These are phyloP conservation scores for Seminavis robusta DNA, from an alignment of 108 stramenopile genomes.

Conservation along the genomic window DNA sequence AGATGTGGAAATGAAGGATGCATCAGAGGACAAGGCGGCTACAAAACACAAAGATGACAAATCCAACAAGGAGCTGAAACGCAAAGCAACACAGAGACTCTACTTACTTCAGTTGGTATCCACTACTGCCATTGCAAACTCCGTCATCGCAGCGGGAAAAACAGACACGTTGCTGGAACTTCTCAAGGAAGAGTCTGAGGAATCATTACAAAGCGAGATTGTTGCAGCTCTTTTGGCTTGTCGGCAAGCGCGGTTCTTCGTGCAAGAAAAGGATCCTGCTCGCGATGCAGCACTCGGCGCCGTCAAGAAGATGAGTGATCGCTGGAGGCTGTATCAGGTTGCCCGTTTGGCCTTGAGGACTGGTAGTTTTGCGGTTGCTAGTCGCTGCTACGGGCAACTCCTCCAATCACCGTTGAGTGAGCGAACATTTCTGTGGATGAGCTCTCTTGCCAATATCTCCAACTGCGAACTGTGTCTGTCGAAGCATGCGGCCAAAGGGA, in stretches of 20 bases:
- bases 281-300: neutral
- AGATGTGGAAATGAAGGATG: too few relatives aligned
- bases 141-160: too few relatives aligned
- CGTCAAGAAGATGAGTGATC: neutral
- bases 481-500: slow-evolving; percentile 18
- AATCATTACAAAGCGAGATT: neutral
- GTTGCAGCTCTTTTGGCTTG: slow-evolving; percentile 24
- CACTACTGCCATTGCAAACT: too few relatives aligned
- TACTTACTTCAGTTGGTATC: too few relatives aligned
- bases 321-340: slow-evolving; percentile 29
- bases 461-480: slow-evolving; percentile 22
- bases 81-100: neutral
- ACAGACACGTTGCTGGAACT: neutral
- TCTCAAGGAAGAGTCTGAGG: neutral
- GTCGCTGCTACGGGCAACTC: slow-evolving; percentile 11
- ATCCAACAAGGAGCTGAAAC: neutral
- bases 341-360: slow-evolving; percentile 29
- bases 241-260: slow-evolving; percentile 25
- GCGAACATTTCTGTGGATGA: slow-evolving; percentile 32
- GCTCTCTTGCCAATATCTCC: slow-evolving; percentile 28
- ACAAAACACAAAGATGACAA: too few relatives aligned
- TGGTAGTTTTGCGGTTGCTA: slow-evolving; percentile 27
- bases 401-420: slow-evolving; percentile 10
- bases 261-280: neutral
- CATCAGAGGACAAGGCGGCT: too few relatives aligned